A percentile compares a stretch with the other conserved stretches of the same genome.
Evolutionary conservation across 164 flowering plant genomes (phyloP).

Genomic region (Euptelea pleiosperma): DNA sequence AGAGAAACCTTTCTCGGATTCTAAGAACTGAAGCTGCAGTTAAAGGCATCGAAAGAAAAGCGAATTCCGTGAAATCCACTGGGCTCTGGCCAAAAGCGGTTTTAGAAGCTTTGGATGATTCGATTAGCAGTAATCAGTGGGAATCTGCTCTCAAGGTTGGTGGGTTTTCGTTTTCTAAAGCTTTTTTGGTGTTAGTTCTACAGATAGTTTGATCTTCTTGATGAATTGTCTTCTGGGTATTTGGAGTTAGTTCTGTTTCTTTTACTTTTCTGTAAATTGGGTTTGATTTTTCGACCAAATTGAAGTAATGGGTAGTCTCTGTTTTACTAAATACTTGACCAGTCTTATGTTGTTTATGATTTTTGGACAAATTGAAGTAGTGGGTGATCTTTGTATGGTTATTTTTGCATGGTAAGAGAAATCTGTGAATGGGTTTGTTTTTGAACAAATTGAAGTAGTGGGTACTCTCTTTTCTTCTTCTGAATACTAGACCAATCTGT

Average conservation of each 20-base stretch:
- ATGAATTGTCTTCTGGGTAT: neutral
- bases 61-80: slow-evolving; percentile 45
- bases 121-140: slow-evolving; percentile 52
- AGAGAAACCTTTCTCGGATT: slow-evolving; percentile 58
- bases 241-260: too few species aligned
- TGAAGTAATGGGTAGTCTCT: slow-evolving; percentile 2
- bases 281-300: neutral
- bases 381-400: neutral
- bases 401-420: neutral
- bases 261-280: neutral
- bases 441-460: neutral
- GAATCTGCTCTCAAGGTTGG: slow-evolving; percentile 81
- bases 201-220: neutral
- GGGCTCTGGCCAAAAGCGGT: slow-evolving; percentile 75
- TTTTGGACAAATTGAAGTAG: neutral
- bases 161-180: slow-evolving; percentile 5
- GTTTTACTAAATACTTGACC: neutral
- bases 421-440: neutral
- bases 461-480: neutral
- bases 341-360: neutral
- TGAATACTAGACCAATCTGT: neutral
- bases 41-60: slow-evolving; percentile 54
- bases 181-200: slow-evolving; percentile 3
- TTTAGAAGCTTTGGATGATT: slow-evolving; percentile 73
- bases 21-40: slow-evolving; percentile 76